A percentile compares a stretch with the other conserved stretches of the same genome.
phyloP scores from a whole-genome alignment of 2,329 filamentous ascomycete species.

The Pestalotiopsis sp. region DNA sequence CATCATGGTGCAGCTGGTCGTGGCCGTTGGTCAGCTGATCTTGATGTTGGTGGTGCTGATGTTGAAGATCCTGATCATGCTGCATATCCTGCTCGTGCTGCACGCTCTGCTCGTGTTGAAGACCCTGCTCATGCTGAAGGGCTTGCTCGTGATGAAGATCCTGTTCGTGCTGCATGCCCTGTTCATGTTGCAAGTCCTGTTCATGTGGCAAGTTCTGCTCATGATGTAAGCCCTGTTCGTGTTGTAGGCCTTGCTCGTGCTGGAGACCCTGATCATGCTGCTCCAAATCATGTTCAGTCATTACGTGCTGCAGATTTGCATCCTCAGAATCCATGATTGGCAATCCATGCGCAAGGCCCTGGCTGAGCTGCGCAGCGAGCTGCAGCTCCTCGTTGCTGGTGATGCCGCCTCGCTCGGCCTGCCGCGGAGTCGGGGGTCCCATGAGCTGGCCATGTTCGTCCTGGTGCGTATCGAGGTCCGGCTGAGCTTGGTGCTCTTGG shows the following conservation, averaged over 20 bases:
- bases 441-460: slow-evolving; percentile 27
- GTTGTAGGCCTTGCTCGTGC: slow-evolving; percentile 3
- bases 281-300: slow-evolving; percentile 41
- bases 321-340: slow-evolving; percentile 46
- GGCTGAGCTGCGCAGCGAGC: slow-evolving; percentile 57
- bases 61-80: slow-evolving; percentile 8
- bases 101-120: slow-evolving; percentile 12
- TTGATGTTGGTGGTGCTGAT: slow-evolving; percentile 5
- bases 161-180: slow-evolving; percentile 13
- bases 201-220: slow-evolving; percentile 15
- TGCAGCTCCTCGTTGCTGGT: slow-evolving; percentile 56
- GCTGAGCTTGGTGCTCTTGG: slow-evolving; percentile 24
- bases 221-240: slow-evolving; percentile 10
- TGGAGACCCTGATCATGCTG: slow-evolving; percentile 28
- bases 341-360: slow-evolving; percentile 53
- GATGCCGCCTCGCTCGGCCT: slow-evolving; percentile 41
- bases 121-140: slow-evolving; percentile 16
- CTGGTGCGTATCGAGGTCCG: slow-evolving; percentile 23
- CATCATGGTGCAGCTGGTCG: slow-evolving; percentile 10
- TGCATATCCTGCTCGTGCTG: slow-evolving; percentile 10
- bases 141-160: slow-evolving; percentile 18
- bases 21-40: slow-evolving; percentile 4
- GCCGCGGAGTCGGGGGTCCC: slow-evolving; percentile 39
- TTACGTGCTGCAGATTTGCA: slow-evolving; percentile 41
- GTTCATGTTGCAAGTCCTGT: slow-evolving; percentile 14